These are phyloP conservation scores for Phytophthora nicotianae DNA, from an alignment of 352 stramenopile genomes.

Conservation along the genomic window DNA sequence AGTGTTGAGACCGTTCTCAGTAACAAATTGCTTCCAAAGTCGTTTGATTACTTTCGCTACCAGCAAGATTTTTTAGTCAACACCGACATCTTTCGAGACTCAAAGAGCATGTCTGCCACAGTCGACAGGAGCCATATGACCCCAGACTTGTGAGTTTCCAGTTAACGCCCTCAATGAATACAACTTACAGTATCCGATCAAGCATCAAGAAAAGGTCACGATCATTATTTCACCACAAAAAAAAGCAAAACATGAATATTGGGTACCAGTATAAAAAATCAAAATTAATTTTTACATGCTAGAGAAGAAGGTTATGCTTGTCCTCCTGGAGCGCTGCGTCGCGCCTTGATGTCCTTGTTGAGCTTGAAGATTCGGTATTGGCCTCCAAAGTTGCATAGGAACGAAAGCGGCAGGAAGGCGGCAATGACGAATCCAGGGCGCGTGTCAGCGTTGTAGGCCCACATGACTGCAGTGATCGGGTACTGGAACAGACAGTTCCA, in stretches of 20 bases:
- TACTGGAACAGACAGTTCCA: constrained; percentile 52
- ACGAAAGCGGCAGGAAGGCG: constrained; percentile 43
- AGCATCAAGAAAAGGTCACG: too few relatives aligned
- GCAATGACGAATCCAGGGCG: constrained; percentile 39
- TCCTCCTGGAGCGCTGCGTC: constrained; percentile 8
- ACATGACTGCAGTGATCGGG: constrained; percentile 49
- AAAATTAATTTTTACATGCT: too few relatives aligned
- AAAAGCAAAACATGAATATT: too few relatives aligned
- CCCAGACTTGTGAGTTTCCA: not conserved
- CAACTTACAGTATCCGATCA: too few relatives aligned
- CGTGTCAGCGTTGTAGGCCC: constrained; percentile 35
- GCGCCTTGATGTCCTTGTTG: constrained; percentile 35
- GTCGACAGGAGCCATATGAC: not conserved
- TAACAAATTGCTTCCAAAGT: not conserved
- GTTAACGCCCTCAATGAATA: not conserved
- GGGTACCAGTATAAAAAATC: too few relatives aligned
- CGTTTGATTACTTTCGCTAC: constrained; percentile 4
- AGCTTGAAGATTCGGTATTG: constrained; percentile 42
- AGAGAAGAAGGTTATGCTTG: too few relatives aligned
- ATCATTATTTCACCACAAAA: too few relatives aligned
- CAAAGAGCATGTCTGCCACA: not conserved
- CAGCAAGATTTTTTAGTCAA: not conserved
- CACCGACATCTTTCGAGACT: not conserved
- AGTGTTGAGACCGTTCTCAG: not conserved
- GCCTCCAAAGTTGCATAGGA: constrained; percentile 36